A percentile compares a stretch with the other conserved stretches of the same genome.
phyloP scores from a whole-genome alignment of 2,329 filamentous ascomycete genomes.

The Monilinia laxa region DNA sequence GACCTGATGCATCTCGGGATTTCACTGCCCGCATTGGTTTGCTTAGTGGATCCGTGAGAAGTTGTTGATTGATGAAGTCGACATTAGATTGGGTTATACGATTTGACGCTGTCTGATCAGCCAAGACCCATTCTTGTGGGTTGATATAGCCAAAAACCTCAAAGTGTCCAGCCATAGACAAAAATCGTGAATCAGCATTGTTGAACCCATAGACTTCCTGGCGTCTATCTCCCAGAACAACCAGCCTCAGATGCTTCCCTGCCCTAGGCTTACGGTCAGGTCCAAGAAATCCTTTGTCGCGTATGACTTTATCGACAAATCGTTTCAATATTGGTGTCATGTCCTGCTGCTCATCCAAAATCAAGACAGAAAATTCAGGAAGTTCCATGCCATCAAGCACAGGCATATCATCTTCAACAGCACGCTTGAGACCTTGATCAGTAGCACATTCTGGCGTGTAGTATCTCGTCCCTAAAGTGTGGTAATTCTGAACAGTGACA shows the following conservation, averaged over 20 bases:
- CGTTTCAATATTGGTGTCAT: conserved; percentile 21
- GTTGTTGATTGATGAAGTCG: conserved; percentile 21
- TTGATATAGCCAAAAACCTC: conserved; percentile 21
- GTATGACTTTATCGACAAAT: conserved; percentile 19
- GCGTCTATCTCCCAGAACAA: conserved; percentile 13
- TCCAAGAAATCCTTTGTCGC: conserved; percentile 9
- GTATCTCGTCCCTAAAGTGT: conserved; percentile 10
- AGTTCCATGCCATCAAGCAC: conserved; percentile 11
- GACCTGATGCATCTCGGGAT: conserved; percentile 12
- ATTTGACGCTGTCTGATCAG: conserved; percentile 16
- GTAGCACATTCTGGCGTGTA: conserved; percentile 19
- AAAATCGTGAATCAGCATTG: conserved; percentile 21
- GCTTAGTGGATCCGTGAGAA: not conserved
- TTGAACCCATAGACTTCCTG: conserved; percentile 19
- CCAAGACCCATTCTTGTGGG: conserved; percentile 7
- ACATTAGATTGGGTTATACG: conserved; percentile 20
- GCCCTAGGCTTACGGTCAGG: not conserved
- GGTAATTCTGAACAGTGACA: conserved; percentile 11
- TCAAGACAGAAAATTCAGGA: conserved; percentile 17
- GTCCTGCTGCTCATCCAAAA: conserved; percentile 21
- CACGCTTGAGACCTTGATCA: conserved; percentile 22
- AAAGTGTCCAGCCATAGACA: conserved; percentile 6
- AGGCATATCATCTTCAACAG: conserved; percentile 13
- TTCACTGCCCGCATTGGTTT: conserved; percentile 19
- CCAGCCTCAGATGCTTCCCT: not conserved